These are phyloP conservation scores for Closterium sp. DNA, from an alignment of 139 green algal genomes.

Conservation along the genomic window DNA sequence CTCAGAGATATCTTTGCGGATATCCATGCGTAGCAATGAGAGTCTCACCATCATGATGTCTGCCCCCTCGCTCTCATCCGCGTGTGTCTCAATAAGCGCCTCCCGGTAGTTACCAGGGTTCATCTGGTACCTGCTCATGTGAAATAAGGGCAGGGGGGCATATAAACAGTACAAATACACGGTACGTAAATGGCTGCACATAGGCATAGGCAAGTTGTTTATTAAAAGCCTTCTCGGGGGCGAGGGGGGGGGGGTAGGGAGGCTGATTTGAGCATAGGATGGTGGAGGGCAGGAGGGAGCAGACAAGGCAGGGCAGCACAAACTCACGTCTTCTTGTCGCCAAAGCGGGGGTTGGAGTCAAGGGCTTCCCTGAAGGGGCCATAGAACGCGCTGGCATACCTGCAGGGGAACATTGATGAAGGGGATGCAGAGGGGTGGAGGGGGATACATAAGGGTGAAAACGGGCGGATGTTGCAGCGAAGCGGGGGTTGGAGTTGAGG, in stretches of 20 bases:
- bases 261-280: too few relatives aligned
- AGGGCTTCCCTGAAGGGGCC: conserved; percentile 97
- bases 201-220: background rate
- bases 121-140: conserved; percentile 83
- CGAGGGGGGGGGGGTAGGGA: too few relatives aligned
- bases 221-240: too few relatives aligned
- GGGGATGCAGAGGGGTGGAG: background rate
- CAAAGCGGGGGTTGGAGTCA: conserved; percentile 52
- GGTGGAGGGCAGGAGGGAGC: too few relatives aligned
- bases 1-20: too few relatives aligned
- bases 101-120: conserved; percentile 86
- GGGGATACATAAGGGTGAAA: too few relatives aligned
- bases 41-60: background rate
- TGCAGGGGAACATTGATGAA: conserved; percentile 15
- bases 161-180: too few relatives aligned
- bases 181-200: too few relatives aligned
- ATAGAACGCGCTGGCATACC: conserved; percentile 94
- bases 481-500: conserved; percentile 57
- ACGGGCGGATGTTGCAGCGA: too few relatives aligned
- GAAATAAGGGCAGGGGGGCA: too few relatives aligned
- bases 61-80: conserved; percentile 87
- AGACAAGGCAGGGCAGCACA: too few relatives aligned
- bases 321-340: conserved; percentile 51
- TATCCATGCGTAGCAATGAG: too few relatives aligned
- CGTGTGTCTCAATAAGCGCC: conserved; percentile 81